Base-by-base conservation (phyloP, 2,329 filamentous ascomycete genomes). In the Cryphonectria nitschkei region DNA sequence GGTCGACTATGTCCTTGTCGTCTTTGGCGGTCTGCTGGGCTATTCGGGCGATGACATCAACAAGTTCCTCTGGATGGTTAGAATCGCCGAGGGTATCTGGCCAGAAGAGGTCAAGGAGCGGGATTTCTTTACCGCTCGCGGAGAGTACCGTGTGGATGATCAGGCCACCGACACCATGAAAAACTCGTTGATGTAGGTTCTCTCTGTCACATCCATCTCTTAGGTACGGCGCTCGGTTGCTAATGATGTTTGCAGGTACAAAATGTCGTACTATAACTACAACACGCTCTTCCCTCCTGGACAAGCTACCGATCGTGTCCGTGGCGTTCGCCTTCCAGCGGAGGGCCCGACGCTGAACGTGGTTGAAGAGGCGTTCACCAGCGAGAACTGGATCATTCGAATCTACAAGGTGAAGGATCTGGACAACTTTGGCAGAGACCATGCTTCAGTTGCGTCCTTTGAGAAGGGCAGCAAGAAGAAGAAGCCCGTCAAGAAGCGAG, bases 211-310 rank as follows among this genome's bases (percentile, higher is more conserved):
- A 32, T 50, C 13, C 61, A 16, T 41, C 50, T 6, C 9, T 39
- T 22, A 14, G 13, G 52, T 29, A 43, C 39, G 32, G 68, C 71
- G 61, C 56, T 50, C 73, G 66, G 76, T 77, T 74, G 60, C 79
- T 81, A 73, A 82, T 77, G 65, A 37, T 14, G 52, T n/a, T 41
- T 41, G 74, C 75, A 97, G 95, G 94, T 99, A 99, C 89, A 99
- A 99, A 88, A 98, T 99, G 95, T 98, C 94, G 32, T 99, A 99
- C 88, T 93, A 99, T 89, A 98, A 98, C 87, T 99, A 93, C 86
- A 89, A 95, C 82, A 84, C 88, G 63, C 89, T 99, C 74, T 99
- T 98, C 88, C 95, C 95, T 61, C 87, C 92, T 2, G 96, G 96
- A 73, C 94, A 98, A 83, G 95, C 93, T 50, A 85, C 90, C 76